Base-by-base conservation (phyloP, 2,329 filamentous ascomycete species). In the Colletotrichum siamense region DNA sequence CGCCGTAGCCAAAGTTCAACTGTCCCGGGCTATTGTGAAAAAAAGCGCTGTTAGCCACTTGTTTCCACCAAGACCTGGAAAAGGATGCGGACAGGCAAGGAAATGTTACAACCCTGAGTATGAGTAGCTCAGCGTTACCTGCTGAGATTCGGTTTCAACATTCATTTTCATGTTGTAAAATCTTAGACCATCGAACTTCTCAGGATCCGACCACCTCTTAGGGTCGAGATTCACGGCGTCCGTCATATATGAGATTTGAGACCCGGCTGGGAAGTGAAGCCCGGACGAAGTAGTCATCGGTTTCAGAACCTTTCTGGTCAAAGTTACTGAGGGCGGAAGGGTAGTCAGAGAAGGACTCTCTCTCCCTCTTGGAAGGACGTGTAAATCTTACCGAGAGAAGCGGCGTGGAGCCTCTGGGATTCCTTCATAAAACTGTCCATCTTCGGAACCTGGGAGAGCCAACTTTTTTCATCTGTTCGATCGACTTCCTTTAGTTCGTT, bases 371-470 rank as follows among this genome's bases (percentile, higher is more conserved):
- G 10, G 3, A 57, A 18, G 12, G 12, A 30, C 8, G 52, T 8
- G 22, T 55, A 44, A 3, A 32, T 32, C 69, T 39, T 66, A 71
- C 69, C 49, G 1, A 71, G 69, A 5, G 49, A 57, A 18, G 49
- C 30, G 12, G 69, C 49, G 18, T 72, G 18, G 3, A 72, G 18
- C 15, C 70, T 26, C 26, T 72, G 70, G n/a, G 49, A 61, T 28
- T 72, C 70, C 34, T 72, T 72, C 49, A 72, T 67, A 22, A 72
- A 72, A 34, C 70, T 72, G n/a, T 67, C 70, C 70, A 72, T 67
- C 26, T 72, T 72, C 6, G 34, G 49, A 13, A 72, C 26, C 24
- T 61, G 49, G 22, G 34, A 39, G n/a, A 72, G 62, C 70, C 70
- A 61, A 7, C 26, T 49, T 49, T 13, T 59, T 13, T 62, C 24